These are phyloP conservation scores for Meyerozyma carpophila DNA, from an alignment of 1,139 yeast genomes.

Conservation along the genomic window DNA sequence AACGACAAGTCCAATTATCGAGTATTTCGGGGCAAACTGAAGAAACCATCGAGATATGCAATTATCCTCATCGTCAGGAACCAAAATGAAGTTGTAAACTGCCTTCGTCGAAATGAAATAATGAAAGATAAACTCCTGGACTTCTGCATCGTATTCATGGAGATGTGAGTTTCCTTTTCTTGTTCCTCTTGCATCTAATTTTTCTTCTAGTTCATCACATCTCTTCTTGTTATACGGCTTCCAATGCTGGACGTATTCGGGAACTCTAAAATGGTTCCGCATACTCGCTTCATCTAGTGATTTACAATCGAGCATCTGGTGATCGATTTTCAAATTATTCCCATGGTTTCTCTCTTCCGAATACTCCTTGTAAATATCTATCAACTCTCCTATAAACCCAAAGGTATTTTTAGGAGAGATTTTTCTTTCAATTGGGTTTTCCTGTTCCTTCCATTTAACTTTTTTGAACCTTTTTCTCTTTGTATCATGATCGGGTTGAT, in stretches of 20 bases:
- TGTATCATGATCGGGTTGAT: slow-evolving; percentile 4
- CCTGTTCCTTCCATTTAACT: neutral
- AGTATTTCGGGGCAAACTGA: slow-evolving; percentile 4
- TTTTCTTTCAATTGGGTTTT: neutral
- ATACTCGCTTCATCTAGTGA: neutral
- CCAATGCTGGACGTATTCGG: slow-evolving; percentile 4
- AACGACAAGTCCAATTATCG: slow-evolving; percentile 4
- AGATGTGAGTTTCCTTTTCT: neutral
- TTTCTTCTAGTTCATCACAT: slow-evolving; percentile 1
- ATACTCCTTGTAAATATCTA: slow-evolving; percentile 1
- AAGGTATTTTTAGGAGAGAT: neutral
- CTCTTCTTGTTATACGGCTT: slow-evolving; percentile 2
- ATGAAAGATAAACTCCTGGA: slow-evolving; percentile 5
- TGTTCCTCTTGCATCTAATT: slow-evolving; percentile 1
- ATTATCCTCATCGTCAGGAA: slow-evolving; percentile 4
- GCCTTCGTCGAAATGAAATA: slow-evolving; percentile 3
- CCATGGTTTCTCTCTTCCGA: neutral
- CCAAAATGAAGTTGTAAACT: slow-evolving; percentile 4
- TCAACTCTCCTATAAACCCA: slow-evolving; percentile 1
- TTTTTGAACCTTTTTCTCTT: neutral
- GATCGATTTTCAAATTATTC: neutral
- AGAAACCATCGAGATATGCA: slow-evolving; percentile 5
- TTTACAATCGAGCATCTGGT: neutral
- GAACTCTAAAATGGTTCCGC: neutral
- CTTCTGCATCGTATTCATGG: slow-evolving; percentile 6